Conservation (phyloP, 176 grass and related monocot species). For the Avena sativa region DNA sequence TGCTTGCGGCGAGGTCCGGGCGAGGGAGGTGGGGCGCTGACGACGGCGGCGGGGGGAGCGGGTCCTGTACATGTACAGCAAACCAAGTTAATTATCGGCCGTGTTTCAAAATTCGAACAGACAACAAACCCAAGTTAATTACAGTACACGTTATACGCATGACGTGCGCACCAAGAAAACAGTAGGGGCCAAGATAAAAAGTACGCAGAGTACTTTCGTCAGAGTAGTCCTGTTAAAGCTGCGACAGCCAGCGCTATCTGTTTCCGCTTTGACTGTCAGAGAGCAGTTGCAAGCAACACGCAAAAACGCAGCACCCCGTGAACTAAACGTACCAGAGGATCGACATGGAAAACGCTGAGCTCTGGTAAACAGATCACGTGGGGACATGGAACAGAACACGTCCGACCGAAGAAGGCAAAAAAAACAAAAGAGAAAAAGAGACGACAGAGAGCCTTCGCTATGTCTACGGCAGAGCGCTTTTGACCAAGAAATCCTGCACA, state of each 20-base stretch:
- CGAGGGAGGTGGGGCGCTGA: conserved; percentile 2
- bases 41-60: not conserved
- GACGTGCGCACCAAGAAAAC: conserved; percentile 29
- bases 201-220: not conserved
- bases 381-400: too few relatives aligned
- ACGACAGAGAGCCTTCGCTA: not conserved
- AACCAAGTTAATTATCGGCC: not conserved
- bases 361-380: too few relatives aligned
- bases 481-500: not conserved
- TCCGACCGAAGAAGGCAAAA: not conserved
- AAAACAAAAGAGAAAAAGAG: not conserved
- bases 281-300: not conserved
- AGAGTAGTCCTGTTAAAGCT: not conserved
- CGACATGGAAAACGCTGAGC: too few relatives aligned
- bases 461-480: not conserved
- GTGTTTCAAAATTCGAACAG: not conserved
- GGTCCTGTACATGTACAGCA: conserved; percentile 3
- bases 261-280: not conserved
- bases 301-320: too few relatives aligned
- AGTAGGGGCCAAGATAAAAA: not conserved
- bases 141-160: not conserved
- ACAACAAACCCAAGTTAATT: not conserved
- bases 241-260: not conserved
- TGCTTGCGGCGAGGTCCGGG: conserved; percentile 19
- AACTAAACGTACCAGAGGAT: too few relatives aligned